Evolutionary conservation across 1,284 basidiomycete species (phyloP), one percentile per base, ranked within the genome.

Genomic region (Lentinula novae-zelandiae): DNA sequence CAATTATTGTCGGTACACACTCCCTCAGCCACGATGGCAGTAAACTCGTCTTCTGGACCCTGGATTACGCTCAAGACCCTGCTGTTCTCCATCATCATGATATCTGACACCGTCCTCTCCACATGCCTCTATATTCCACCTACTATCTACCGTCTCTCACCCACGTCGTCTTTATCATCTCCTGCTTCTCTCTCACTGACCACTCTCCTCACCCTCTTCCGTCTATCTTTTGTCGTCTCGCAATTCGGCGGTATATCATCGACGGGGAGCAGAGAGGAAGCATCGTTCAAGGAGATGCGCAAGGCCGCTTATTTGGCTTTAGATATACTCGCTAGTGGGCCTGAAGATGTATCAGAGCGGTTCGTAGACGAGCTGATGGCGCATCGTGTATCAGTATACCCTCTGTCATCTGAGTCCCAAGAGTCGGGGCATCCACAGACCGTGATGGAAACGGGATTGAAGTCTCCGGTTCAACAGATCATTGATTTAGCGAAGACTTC

Each of bases 171-270:
- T 42, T 44, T 48, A 15, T 66, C 70, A 17, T 76, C 77, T 1
- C 76, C 84, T 8, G 75, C 79, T 1, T 66, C 75, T 5, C 73
- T 89, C 10, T 81, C 85, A 1, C 70, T 81, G 5, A 71, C 75
- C 9, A 76, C 79, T 2, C 72, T 92, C 0, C 76, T 78, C 34
- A 81, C 79, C 0, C 76, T 90, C 9, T 82, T 79, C 13, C 81
- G 85, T 66, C 73, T 90, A n/a, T 82, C 89, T 0, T 89, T 89
- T 66, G 80, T 90, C 40, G 81, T 91, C 6, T 82, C 86, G 2
- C 82, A 88, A 66, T 91, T 91, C 66, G 89, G 90, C 3, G 89
- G 90, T 6, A 79, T 89, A 33, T 80, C 81, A 1, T 79, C 81
- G 0, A 81, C 82, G 0, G 57, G 57, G 20, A 17, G 39, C 15